Conservation (phyloP, 2,329 filamentous ascomycete genomes). For the Beauveria bassiana region DNA sequence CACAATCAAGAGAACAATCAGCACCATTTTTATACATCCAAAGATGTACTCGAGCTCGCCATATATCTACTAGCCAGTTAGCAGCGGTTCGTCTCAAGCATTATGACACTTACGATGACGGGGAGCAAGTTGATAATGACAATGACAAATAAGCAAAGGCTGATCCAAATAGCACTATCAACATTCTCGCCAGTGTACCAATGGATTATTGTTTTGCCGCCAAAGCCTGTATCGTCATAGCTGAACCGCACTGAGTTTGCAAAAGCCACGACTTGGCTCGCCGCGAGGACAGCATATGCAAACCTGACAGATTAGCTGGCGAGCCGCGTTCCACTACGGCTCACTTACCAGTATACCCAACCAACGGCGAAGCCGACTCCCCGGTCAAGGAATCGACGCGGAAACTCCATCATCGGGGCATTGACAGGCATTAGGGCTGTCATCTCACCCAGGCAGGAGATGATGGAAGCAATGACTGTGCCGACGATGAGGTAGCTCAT, state of each 20-base stretch:
- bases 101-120: slow-evolving; percentile 23
- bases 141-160: slow-evolving; percentile 27
- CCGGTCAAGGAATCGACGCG: slow-evolving; percentile 27
- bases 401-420: slow-evolving; percentile 31
- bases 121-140: slow-evolving; percentile 28
- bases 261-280: slow-evolving; percentile 29
- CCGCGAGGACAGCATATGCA: slow-evolving; percentile 28
- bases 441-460: slow-evolving; percentile 34
- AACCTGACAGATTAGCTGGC: slow-evolving; percentile 22
- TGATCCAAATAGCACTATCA: slow-evolving; percentile 30
- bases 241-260: slow-evolving; percentile 27
- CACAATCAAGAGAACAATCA: slow-evolving; percentile 28
- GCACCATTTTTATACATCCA: slow-evolving; percentile 28
- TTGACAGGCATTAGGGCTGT: slow-evolving; percentile 33
- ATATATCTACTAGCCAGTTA: slow-evolving; percentile 15
- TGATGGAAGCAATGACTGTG: slow-evolving; percentile 33
- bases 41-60: slow-evolving; percentile 32
- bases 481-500: slow-evolving; percentile 34
- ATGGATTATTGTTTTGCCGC: slow-evolving; percentile 23
- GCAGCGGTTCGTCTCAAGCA: neutral
- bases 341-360: slow-evolving; percentile 29
- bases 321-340: neutral
- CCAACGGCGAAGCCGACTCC: slow-evolving; percentile 31
- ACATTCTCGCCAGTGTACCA: slow-evolving; percentile 27
- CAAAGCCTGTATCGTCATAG: slow-evolving; percentile 22